These are phyloP conservation scores for Psidium friedrichsthalianum DNA, from an alignment of 345 rosid species.

Conservation along the genomic window DNA sequence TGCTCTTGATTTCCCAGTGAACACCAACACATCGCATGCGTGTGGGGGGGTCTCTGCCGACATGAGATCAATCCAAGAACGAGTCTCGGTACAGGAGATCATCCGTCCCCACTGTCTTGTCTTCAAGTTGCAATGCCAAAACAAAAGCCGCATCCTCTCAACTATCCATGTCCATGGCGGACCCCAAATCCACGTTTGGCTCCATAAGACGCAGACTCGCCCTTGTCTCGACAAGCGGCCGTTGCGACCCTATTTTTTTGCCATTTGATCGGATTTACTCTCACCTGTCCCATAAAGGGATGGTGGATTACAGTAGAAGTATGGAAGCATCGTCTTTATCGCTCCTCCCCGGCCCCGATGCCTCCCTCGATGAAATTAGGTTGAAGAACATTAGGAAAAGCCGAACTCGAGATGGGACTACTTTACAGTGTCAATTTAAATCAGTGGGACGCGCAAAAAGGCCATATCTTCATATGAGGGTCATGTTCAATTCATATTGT, in stretches of 20 bases:
- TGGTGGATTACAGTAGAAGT: not conserved
- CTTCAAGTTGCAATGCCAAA: not conserved
- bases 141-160: not conserved
- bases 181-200: not conserved
- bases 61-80: not conserved
- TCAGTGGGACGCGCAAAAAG: not conserved
- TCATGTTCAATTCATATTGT: not conserved
- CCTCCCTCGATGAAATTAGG: too few species aligned
- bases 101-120: not conserved
- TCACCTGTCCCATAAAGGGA: not conserved
- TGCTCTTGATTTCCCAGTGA: not conserved
- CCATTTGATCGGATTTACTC: not conserved
- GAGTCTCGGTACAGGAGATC: not conserved
- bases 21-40: not conserved
- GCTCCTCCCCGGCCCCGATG: too few species aligned
- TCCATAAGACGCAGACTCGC: not conserved
- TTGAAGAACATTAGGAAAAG: too few species aligned
- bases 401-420: too few species aligned
- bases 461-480: not conserved
- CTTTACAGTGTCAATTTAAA: not conserved
- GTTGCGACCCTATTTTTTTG: not conserved
- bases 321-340: not conserved
- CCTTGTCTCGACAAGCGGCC: not conserved
- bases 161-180: not conserved
- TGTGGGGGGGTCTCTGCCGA: not conserved